phyloP scores from a whole-genome alignment of 1,284 basidiomycete genomes.

The Flammula alnicola region DNA sequence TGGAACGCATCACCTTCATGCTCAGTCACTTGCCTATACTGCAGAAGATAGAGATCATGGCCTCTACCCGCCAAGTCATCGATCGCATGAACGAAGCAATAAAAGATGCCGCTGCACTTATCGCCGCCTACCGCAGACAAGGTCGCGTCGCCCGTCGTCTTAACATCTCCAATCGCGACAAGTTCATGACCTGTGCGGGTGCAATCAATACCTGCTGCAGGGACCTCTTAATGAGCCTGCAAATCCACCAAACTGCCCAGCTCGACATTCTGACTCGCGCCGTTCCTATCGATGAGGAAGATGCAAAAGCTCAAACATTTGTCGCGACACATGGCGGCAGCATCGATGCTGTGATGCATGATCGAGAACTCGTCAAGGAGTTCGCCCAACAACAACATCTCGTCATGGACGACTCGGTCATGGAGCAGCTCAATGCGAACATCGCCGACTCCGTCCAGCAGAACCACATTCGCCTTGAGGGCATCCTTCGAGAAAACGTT shows the following conservation, averaged over 20 bases:
- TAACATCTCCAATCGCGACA: conserved; percentile 38
- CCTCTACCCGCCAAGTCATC: conserved; percentile 32
- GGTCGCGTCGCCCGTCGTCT: conserved; percentile 36
- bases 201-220: conserved; percentile 35
- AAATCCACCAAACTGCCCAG: conserved; percentile 41
- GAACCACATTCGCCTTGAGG: conserved; percentile 34
- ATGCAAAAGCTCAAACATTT: conserved; percentile 36
- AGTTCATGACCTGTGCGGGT: conserved; percentile 27
- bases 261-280: conserved; percentile 38
- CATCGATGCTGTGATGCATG: conserved; percentile 35
- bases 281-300: conserved; percentile 39
- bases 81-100: conserved; percentile 30
- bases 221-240: conserved; percentile 42
- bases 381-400: conserved; percentile 39
- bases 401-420: conserved; percentile 37
- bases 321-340: conserved; percentile 38
- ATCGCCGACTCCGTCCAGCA: conserved; percentile 35
- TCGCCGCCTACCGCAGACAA: conserved; percentile 40
- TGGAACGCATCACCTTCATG: conserved; percentile 45
- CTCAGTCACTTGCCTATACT: conserved; percentile 39
- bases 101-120: conserved; percentile 31
- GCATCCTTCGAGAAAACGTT: conserved; percentile 36
- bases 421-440: conserved; percentile 39
- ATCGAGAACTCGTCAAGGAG: conserved; percentile 36
- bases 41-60: conserved; percentile 33